A percentile compares a stretch with the other conserved stretches of the same genome.
phyloP scores from a whole-genome alignment of 2,329 filamentous ascomycete species.

The Aspergillus cejpii region DNA sequence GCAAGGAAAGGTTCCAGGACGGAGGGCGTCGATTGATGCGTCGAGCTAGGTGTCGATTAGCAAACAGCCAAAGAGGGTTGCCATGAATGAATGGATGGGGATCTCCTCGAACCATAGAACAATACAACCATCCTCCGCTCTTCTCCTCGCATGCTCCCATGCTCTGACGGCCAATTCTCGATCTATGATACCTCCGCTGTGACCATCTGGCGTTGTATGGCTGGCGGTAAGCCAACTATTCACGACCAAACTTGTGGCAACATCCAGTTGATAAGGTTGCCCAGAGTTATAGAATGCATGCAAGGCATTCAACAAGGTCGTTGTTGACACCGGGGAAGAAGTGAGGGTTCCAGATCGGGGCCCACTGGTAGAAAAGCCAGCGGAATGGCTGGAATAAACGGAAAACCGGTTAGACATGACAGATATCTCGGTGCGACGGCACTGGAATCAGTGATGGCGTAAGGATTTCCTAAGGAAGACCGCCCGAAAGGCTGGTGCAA shows the following conservation, averaged over 20 bases:
- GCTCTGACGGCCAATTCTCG: constrained; percentile 68
- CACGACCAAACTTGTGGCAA: constrained; percentile 83
- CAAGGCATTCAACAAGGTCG: constrained; percentile 82
- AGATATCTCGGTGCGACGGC: constrained; percentile 5
- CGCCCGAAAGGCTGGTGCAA: neutral
- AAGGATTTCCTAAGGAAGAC: neutral
- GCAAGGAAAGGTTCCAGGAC: constrained; percentile 73
- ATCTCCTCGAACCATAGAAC: constrained; percentile 60
- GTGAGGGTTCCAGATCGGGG: constrained; percentile 56
- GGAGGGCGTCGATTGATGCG: constrained; percentile 83
- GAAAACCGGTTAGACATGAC: constrained; percentile 58
- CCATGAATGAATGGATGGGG: neutral
- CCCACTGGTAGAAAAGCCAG: constrained; percentile 48
- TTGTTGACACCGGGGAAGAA: constrained; percentile 78
- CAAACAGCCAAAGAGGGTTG: constrained; percentile 15
- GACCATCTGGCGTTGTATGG: constrained; percentile 61
- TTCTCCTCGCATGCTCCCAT: constrained; percentile 91
- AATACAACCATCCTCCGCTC: constrained; percentile 93
- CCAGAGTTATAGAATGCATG: constrained; percentile 81
- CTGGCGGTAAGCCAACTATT: constrained; percentile 90
- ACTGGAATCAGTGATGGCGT: neutral
- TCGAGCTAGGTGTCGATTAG: constrained; percentile 53
- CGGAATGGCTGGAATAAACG: constrained; percentile 55
- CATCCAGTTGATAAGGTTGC: constrained; percentile 79
- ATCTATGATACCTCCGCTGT: constrained; percentile 72